These are phyloP conservation scores for Yamadazyma paraphyllophila DNA, from an alignment of 805 yeast genomes.

Conservation along the genomic window DNA sequence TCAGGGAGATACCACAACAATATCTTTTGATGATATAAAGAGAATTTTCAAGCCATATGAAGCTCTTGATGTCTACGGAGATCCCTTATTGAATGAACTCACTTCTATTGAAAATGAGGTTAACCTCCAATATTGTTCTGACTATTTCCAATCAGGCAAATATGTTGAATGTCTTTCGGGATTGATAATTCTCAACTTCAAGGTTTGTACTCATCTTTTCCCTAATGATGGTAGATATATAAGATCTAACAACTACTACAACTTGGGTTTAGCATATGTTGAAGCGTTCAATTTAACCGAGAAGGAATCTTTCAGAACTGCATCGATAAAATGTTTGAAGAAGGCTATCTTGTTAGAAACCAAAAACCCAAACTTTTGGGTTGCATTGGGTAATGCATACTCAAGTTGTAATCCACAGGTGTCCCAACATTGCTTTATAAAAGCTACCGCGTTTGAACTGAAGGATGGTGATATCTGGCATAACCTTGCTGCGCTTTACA, in stretches of 20 bases:
- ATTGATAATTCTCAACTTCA: conserved; percentile 46
- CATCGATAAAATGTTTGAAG: conserved; percentile 58
- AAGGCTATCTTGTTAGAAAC: conserved; percentile 71
- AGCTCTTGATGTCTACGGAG: conserved; percentile 3
- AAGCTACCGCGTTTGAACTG: conserved; percentile 69
- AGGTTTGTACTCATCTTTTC: conserved; percentile 40
- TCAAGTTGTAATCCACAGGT: conserved; percentile 62
- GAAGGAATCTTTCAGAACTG: conserved; percentile 34
- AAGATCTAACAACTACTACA: conserved; percentile 56
- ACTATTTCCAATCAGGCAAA: conserved; percentile 14
- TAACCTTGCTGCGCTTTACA: conserved; percentile 74
- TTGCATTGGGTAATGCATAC: conserved; percentile 75
- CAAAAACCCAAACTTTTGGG: conserved; percentile 73
- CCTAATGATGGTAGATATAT: conserved; percentile 46
- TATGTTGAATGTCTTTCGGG: conserved; percentile 32
- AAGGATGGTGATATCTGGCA: conserved; percentile 73
- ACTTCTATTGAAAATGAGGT: conserved; percentile 9
- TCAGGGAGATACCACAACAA: conserved; percentile 47
- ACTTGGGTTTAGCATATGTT: conserved; percentile 67
- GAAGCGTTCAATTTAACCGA: conserved; percentile 33
- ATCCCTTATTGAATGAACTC: conserved; percentile 23
- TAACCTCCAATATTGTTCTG: conserved; percentile 20
- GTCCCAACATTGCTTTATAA: conserved; percentile 90
- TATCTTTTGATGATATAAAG: conserved; percentile 43
- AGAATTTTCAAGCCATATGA: conserved; percentile 19